Conservation (phyloP, 495 filamentous ascomycete species). For the Bryoglossum gracile region DNA sequence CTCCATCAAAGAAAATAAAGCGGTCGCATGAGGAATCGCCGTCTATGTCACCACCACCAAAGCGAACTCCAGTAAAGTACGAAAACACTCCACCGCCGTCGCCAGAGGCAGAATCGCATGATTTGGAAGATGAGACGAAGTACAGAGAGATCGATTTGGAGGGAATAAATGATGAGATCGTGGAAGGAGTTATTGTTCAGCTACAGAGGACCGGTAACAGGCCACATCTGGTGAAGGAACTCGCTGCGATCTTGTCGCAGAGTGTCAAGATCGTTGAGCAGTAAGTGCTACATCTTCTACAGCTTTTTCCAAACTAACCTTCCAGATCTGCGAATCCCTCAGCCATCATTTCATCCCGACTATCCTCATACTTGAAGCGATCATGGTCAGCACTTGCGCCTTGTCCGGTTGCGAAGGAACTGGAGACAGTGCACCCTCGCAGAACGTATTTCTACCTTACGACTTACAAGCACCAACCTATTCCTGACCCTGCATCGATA, state of each 20-base stretch:
- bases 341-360: constrained; percentile 87
- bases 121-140: constrained; percentile 22
- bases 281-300: constrained; percentile 45
- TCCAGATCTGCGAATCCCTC: constrained; percentile 88
- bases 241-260: constrained; percentile 70
- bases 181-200: constrained; percentile 84
- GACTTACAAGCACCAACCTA: constrained; percentile 70
- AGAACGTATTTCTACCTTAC: constrained; percentile 96
- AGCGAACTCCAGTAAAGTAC: constrained; percentile 41
- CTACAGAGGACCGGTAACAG: constrained; percentile 88
- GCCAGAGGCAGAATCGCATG: constrained; percentile 38
- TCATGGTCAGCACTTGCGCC: constrained; percentile 73
- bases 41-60: constrained; percentile 44
- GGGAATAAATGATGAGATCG: constrained; percentile 90
- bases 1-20: constrained; percentile 78
- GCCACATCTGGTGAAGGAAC: constrained; percentile 90
- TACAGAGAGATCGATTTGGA: constrained; percentile 68
- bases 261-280: constrained; percentile 81
- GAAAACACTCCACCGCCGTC: constrained; percentile 85
- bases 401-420: constrained; percentile 87
- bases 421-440: constrained; percentile 84
- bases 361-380: constrained; percentile 83
- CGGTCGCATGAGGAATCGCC: constrained; percentile 60
- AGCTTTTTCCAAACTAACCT: constrained; percentile 28
- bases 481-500: constrained; percentile 62